These are phyloP conservation scores for Fistulinella cinereoalba DNA, from an alignment of 1,284 basidiomycete genomes.

Conservation along the genomic window DNA sequence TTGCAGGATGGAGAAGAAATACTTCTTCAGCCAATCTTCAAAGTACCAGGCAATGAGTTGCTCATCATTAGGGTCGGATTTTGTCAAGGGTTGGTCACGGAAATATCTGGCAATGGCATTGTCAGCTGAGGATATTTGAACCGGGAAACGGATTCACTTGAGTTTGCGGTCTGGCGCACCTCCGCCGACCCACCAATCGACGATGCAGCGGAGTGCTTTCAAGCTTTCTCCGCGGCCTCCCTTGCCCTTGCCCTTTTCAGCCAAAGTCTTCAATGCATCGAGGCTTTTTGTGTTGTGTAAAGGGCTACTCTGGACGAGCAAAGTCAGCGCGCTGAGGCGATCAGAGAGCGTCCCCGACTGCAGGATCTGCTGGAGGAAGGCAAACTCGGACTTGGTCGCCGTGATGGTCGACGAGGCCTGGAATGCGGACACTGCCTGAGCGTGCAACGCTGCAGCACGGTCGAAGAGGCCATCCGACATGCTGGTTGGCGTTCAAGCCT, in stretches of 20 bases:
- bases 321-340: constrained; percentile 87
- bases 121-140: neutral
- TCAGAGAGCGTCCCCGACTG: constrained; percentile 90
- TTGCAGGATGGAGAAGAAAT: constrained; percentile 91
- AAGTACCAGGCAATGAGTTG: constrained; percentile 86
- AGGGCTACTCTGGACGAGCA: constrained; percentile 89
- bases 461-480: constrained; percentile 42
- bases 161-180: constrained; percentile 82
- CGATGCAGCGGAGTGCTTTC: constrained; percentile 86
- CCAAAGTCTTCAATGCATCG: constrained; percentile 74
- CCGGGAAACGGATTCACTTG: constrained; percentile 48
- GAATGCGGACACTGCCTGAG: constrained; percentile 48
- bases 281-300: constrained; percentile 85
- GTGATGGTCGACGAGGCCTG: constrained; percentile 41
- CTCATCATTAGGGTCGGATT: constrained; percentile 67
- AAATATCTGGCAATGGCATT: constrained; percentile 67
- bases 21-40: constrained; percentile 97
- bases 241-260: constrained; percentile 72
- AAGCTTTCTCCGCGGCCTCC: constrained; percentile 90
- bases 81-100: constrained; percentile 82
- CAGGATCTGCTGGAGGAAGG: constrained; percentile 83
- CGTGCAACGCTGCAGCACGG: constrained; percentile 53
- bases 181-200: constrained; percentile 97
- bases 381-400: constrained; percentile 57
- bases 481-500: too few species aligned